Base-by-base conservation (phyloP, 495 filamentous ascomycete species). In the Aspergillus panamensis region DNA sequence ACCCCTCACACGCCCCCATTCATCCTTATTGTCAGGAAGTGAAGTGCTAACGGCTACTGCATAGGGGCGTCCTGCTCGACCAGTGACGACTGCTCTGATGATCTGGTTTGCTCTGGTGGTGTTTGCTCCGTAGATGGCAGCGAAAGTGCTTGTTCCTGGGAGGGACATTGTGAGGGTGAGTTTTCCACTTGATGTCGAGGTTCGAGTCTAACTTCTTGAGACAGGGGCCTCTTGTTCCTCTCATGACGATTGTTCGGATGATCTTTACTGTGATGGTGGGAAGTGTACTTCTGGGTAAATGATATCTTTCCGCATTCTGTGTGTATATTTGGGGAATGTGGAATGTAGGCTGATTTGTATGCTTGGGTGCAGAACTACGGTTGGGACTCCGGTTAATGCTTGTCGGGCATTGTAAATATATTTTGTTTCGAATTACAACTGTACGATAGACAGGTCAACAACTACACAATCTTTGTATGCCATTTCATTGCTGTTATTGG, bases 61-160 rank as follows among this genome's bases (percentile, higher is more conserved):
- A 10, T 59, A 69, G 66, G 57, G 50, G 53, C 55, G 10, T 51
- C 64, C 29, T 69, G 64, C 50, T 69, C 62, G 33, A 55, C 55
- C 9, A 21, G 56, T 29, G 57, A 65, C 49, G 64, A 65, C 9
- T 69, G 67, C 39, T 63, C 67, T n/a, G 62, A 62, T 53, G 52
- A 48, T 0, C 42, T 67, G 14, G 54, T 48, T 21, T 69, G 62
- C 49, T 58, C 13, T 8, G 47, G 37, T 25, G 64, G 64, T 1
- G 49, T 33, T n/a, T 69, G 66, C 55, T 17, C 57, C 35, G 44
- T 25, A n/a, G 45, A 55, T n/a, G 35, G 35, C 6, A n/a, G 35
- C 8, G 35, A 39, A 5, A n/a, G 14, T 45, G 17, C n/a, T 6
- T 31, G 47, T 32, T 31, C 33, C 1, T 48, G 47, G 45, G 47